Percentiles rank a stretch among this genome's conserved stretches.
These are phyloP conservation scores for Metarhizium guizhouense DNA, from an alignment of 2,329 filamentous ascomycete species.

Conservation along the genomic window DNA sequence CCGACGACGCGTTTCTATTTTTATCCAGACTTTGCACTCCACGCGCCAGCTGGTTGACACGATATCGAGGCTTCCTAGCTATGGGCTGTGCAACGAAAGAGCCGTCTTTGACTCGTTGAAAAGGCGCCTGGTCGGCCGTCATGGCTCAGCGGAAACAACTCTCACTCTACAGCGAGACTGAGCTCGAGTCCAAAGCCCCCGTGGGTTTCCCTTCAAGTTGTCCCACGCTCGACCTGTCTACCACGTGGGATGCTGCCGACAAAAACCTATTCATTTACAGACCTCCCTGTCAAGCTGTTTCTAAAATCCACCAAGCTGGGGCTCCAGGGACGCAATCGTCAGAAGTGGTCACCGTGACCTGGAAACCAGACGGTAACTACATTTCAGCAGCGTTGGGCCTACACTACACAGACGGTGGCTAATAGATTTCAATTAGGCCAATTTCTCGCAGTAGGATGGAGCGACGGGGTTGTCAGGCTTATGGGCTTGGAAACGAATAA, in stretches of 20 bases:
- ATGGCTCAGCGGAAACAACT: constrained; percentile 27
- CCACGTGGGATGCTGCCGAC: constrained; percentile 56
- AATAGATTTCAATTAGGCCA: constrained; percentile 41
- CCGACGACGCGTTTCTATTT: background rate
- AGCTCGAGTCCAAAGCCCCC: constrained; percentile 45
- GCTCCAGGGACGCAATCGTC: constrained; percentile 30
- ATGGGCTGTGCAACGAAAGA: background rate
- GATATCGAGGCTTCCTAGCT: background rate
- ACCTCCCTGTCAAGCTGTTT: constrained; percentile 61
- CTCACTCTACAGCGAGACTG: constrained; percentile 46
- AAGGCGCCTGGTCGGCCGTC: background rate
- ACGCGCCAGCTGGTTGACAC: background rate
- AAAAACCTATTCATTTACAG: constrained; percentile 68
- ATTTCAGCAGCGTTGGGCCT: background rate
- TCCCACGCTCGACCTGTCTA: constrained; percentile 77
- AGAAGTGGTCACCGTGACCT: constrained; percentile 42
- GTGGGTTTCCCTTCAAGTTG: constrained; percentile 61
- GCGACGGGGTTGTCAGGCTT: constrained; percentile 67
- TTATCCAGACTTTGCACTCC: background rate
- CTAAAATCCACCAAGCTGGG: constrained; percentile 39
- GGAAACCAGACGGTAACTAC: constrained; percentile 57
- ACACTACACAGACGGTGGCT: background rate
- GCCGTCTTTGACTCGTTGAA: background rate
- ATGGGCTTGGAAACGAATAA: constrained; percentile 76
- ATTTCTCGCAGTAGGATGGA: constrained; percentile 75